Evolutionary conservation across 257 asterid species (phyloP), one percentile per base, ranked within the genome.

Genomic region (Primulina eburnea): DNA sequence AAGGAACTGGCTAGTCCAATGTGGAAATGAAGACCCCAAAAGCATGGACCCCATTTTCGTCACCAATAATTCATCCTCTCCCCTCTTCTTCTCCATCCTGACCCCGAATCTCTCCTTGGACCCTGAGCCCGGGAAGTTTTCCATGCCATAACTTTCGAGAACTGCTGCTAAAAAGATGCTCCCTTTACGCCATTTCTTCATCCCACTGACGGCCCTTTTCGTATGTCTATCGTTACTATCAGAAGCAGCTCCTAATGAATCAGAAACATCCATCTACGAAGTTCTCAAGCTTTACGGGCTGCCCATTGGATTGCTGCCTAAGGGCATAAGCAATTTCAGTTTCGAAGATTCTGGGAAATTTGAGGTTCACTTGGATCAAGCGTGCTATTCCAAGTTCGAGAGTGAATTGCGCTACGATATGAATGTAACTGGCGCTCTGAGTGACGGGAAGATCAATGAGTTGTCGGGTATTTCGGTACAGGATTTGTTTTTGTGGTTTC

Each of bases 401-500:
- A 85, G 76, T 28, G 83, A 81, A 56, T 72, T 80, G 59, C 83
- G 62, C 69, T 82, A 79, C 78, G 86, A 85, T 7, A 73, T 67
- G 72, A 76, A 79, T 47, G 71, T 86, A 0, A 60, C 84, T 6
- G 90, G 86, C 32, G 73, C 59, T 2, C 73, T 85, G 11, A 60
- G 70, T 1, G 74, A 57, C 77, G 90, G 90, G 24, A 62, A 64
- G 73, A 84, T 86, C 76, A 75, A 70, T 30, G 78, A 73, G n/a
- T 77, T 86, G 37, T 73, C 85, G n/a, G 90, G 90, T 1, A 50
- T 85, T 33, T 65, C 78, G 21, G 83, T 84, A 2, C 83, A 83
- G 79, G 90, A 85, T 66, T 68, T 85, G 73, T 85, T 85, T 61
- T 60, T 85, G 58, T 85, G 90, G 90, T 77, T 86, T 20, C 84